A percentile compares a stretch with the other conserved stretches of the same genome.
Evolutionary conservation across 148 eudicot genomes (phyloP).

Genomic region (Amaranthus cruentus): DNA sequence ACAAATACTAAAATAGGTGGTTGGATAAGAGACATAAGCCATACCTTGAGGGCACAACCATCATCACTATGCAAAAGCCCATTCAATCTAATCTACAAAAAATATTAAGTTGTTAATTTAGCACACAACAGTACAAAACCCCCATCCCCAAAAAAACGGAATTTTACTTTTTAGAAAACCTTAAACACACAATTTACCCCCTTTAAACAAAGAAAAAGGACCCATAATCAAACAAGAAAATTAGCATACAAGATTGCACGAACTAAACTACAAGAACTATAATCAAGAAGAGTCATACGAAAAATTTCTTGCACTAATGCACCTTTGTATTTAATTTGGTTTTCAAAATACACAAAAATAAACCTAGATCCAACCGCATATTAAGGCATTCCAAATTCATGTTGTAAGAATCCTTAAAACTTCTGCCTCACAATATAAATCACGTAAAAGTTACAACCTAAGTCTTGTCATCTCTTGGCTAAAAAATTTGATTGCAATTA

Average conservation of each 20-base stretch:
- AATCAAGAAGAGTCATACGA: too few relatives aligned
- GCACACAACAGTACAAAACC: neutral
- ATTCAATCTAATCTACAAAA: slow-evolving; percentile 72
- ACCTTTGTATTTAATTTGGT: neutral
- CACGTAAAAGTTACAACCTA: too few relatives aligned
- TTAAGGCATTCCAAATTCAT: neutral
- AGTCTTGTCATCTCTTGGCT: too few relatives aligned
- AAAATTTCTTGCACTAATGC: too few relatives aligned
- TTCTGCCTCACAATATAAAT: too few relatives aligned
- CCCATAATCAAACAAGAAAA: too few relatives aligned
- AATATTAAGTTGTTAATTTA: slow-evolving; percentile 3
- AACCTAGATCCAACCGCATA: neutral
- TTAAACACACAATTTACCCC: neutral
- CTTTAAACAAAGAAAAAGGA: too few relatives aligned
- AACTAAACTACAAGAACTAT: too few relatives aligned
- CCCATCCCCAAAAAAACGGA: neutral
- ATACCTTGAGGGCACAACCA: slow-evolving; percentile 89
- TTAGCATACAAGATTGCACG: too few relatives aligned
- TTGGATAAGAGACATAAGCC: neutral
- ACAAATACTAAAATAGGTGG: neutral
- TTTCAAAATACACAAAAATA: neutral
- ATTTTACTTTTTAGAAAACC: neutral
- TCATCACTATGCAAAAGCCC: slow-evolving; percentile 90
- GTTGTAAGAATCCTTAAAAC: neutral
- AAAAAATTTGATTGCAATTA: too few relatives aligned